Conservation (phyloP, 2,329 filamentous ascomycete genomes). For the Scedosporium boydii region DNA sequence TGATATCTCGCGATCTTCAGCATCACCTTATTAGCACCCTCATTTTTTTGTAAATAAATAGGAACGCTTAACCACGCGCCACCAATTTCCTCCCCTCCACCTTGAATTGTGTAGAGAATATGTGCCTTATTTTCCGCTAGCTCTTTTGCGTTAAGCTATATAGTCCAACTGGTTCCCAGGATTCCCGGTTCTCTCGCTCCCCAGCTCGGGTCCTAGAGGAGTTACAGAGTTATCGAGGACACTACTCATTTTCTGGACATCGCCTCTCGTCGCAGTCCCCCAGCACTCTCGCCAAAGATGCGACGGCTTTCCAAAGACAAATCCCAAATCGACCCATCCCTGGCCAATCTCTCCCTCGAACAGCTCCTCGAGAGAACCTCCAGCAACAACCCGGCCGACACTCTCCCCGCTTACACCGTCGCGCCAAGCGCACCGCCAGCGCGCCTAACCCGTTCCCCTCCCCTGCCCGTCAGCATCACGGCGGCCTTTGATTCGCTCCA, state of each 20-base stretch:
- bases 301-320: background rate
- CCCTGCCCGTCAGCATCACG: background rate
- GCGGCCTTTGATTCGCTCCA: slow-evolving; percentile 1
- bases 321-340: background rate
- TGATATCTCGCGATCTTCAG: too few species aligned
- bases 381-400: background rate
- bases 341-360: background rate
- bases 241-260: too few species aligned
- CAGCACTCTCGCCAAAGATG: background rate
- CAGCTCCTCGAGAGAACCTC: background rate
- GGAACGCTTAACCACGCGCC: too few species aligned
- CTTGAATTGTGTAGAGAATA: background rate
- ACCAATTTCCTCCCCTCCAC: background rate
- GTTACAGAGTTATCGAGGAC: too few species aligned
- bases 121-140: background rate
- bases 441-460: background rate
- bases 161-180: background rate
- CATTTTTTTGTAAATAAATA: too few species aligned
- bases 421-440: background rate
- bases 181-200: too few species aligned
- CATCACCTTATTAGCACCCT: too few species aligned
- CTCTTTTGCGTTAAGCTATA: background rate
- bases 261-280: background rate
- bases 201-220: too few species aligned
- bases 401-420: slow-evolving; percentile 1